These are phyloP conservation scores for Yamadazyma paraphyllophila DNA, from an alignment of 805 yeast species.

Conservation along the genomic window DNA sequence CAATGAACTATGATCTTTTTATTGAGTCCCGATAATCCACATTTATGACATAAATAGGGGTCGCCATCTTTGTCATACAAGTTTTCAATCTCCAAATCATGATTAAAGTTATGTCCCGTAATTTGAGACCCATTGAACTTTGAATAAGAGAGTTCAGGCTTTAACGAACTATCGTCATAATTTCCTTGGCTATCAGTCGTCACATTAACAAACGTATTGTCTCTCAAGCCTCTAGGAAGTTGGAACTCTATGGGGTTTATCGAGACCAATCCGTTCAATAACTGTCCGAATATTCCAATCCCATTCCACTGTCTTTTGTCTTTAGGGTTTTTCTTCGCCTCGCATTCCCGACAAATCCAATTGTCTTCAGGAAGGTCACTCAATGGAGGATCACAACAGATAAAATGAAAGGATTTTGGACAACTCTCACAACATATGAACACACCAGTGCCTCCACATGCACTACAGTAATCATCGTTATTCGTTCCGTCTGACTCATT, in stretches of 20 bases:
- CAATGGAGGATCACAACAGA: slow-evolving; percentile 88
- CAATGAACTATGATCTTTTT: slow-evolving; percentile 64
- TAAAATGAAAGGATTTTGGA: slow-evolving; percentile 87
- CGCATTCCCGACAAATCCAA: slow-evolving; percentile 87
- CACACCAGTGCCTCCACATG: slow-evolving; percentile 87
- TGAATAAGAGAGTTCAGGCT: slow-evolving; percentile 48
- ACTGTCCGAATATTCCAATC: slow-evolving; percentile 51
- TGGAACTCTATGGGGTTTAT: slow-evolving; percentile 40
- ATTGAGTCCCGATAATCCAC: slow-evolving; percentile 67
- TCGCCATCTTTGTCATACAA: slow-evolving; percentile 68
- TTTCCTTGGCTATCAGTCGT: slow-evolving; percentile 66
- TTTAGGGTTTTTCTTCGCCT: slow-evolving; percentile 37
- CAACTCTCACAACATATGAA: slow-evolving; percentile 93
- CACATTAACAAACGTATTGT: slow-evolving; percentile 67
- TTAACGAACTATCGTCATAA: slow-evolving; percentile 50
- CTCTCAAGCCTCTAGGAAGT: slow-evolving; percentile 68
- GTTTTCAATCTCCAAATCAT: slow-evolving; percentile 57
- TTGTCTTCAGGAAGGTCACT: slow-evolving; percentile 84
- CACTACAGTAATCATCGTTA: slow-evolving; percentile 88
- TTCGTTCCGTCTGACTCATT: slow-evolving; percentile 14
- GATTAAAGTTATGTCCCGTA: slow-evolving; percentile 40
- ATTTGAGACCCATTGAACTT: slow-evolving; percentile 34
- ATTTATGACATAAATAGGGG: slow-evolving; percentile 69
- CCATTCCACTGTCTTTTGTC: slow-evolving; percentile 23
- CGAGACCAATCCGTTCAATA: slow-evolving; percentile 67